Conservation (phyloP, 352 stramenopile genomes). For the Phytophthora pini region DNA sequence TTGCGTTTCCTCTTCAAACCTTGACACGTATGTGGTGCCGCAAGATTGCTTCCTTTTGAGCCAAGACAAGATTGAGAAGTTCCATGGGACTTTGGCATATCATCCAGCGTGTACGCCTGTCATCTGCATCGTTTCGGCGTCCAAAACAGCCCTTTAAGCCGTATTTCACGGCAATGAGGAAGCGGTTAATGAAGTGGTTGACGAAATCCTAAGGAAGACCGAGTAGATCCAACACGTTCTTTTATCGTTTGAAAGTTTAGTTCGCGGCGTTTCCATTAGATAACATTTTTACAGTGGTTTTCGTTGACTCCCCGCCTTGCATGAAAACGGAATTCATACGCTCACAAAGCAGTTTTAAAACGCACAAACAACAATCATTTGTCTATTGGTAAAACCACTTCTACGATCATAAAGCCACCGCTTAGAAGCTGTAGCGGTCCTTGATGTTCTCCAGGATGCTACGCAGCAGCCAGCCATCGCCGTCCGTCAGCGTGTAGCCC, state of each 20-base stretch:
- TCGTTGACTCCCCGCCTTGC: too few relatives aligned
- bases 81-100: constrained; percentile 43
- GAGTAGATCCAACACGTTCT: constrained; percentile 1
- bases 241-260: not conserved
- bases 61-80: constrained; percentile 28
- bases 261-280: too few relatives aligned
- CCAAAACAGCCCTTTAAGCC: constrained; percentile 35
- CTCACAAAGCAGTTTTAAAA: too few relatives aligned
- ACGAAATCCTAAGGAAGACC: constrained; percentile 5
- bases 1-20: constrained; percentile 5
- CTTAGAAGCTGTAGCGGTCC: too few relatives aligned
- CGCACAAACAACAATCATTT: too few relatives aligned
- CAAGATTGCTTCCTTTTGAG: constrained; percentile 25
- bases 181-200: constrained; percentile 5
- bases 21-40: constrained; percentile 1
- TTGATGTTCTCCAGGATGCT: too few relatives aligned
- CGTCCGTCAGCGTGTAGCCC: constrained; percentile 10
- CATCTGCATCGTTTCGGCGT: constrained; percentile 32
- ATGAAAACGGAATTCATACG: too few relatives aligned
- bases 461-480: constrained; percentile 23
- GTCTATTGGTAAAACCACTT: too few relatives aligned
- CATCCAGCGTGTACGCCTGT: constrained; percentile 40
- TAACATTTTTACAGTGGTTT: too few relatives aligned
- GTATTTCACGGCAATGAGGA: constrained; percentile 5
- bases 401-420: too few relatives aligned